Evolutionary conservation across 208 protist genomes (phyloP).

Genomic region (Crithidia mellificae): DNA sequence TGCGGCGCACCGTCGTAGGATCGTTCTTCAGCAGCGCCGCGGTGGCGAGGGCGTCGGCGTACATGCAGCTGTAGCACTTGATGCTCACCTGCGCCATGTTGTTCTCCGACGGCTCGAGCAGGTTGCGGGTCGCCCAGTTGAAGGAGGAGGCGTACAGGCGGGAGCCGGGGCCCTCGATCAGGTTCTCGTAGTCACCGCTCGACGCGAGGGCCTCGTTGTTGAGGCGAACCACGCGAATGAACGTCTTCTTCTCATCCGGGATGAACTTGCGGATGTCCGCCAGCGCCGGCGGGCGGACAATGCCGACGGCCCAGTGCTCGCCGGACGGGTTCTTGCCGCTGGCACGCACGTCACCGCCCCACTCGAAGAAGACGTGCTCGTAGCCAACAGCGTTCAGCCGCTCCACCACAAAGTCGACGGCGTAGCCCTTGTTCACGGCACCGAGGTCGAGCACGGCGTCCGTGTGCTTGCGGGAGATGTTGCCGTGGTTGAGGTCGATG

Average conservation of each 20-base stretch:
- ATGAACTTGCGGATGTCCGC: conserved; percentile 33
- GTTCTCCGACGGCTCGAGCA: conserved; percentile 42
- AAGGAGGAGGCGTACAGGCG: conserved; percentile 54
- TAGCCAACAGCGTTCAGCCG: conserved; percentile 40
- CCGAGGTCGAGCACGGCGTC: conserved; percentile 62
- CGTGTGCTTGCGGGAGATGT: conserved; percentile 44
- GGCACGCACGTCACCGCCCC: conserved; percentile 60
- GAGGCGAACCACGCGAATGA: conserved; percentile 56
- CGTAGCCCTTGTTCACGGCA: conserved; percentile 67
- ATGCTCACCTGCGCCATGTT: conserved; percentile 69
- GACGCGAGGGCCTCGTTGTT: conserved; percentile 66
- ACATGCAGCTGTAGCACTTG: conserved; percentile 83
- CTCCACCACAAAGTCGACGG: conserved; percentile 60
- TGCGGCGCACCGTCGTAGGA: conserved; percentile 51
- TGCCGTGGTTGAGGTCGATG: conserved; percentile 49
- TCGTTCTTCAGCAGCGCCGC: conserved; percentile 67
- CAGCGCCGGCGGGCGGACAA: conserved; percentile 52
- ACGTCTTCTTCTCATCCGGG: conserved; percentile 37
- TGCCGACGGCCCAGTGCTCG: conserved; percentile 54
- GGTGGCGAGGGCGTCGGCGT: conserved; percentile 81
- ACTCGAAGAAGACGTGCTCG: conserved; percentile 63
- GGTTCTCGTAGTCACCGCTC: conserved; percentile 75
- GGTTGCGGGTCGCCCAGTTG: conserved; percentile 35
- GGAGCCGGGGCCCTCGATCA: conserved; percentile 40
- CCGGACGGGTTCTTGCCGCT: conserved; percentile 44